These are phyloP conservation scores for Metschnikowia gelsemii DNA, from an alignment of 805 yeast species.

Conservation along the genomic window DNA sequence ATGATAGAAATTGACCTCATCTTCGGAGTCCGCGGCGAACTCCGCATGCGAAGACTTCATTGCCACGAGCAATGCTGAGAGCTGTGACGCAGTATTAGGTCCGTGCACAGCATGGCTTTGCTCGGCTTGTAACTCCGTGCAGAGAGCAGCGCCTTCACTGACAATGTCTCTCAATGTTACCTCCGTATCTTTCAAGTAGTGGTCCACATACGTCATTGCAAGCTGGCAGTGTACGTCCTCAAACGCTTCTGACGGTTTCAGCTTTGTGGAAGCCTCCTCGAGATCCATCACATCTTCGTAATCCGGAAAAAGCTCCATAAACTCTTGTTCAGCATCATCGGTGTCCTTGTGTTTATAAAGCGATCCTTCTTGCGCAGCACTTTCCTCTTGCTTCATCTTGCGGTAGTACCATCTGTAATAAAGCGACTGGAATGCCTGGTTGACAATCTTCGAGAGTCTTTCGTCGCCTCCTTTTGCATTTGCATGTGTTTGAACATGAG, in stretches of 20 bases:
- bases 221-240: conserved; percentile 49
- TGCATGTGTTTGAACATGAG: no score
- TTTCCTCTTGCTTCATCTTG: conserved; percentile 63
- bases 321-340: conserved; percentile 76
- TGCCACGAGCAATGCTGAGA: conserved; percentile 22
- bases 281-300: conserved; percentile 62
- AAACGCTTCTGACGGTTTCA: conserved; percentile 20
- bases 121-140: conserved; percentile 14
- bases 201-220: conserved; percentile 48
- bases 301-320: conserved; percentile 80
- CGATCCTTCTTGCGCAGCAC: conserved; percentile 56
- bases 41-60: conserved; percentile 22
- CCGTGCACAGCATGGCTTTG: conserved; percentile 13
- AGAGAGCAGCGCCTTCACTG: conserved; percentile 16
- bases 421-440: conserved; percentile 54
- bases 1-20: conserved; percentile 55
- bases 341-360: conserved; percentile 66
- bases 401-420: conserved; percentile 84
- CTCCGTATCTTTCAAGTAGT: conserved; percentile 31
- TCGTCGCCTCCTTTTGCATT: conserved; percentile 1
- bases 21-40: conserved; percentile 17
- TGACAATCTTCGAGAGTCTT: conserved; percentile 24
- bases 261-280: conserved; percentile 8
- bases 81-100: conserved; percentile 24
- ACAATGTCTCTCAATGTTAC: conserved; percentile 11